Percentiles rank a stretch among this genome's conserved stretches.
These are phyloP conservation scores for Rhodotorula paludigena DNA, from an alignment of 768 basidiomycete genomes.

Conservation along the genomic window DNA sequence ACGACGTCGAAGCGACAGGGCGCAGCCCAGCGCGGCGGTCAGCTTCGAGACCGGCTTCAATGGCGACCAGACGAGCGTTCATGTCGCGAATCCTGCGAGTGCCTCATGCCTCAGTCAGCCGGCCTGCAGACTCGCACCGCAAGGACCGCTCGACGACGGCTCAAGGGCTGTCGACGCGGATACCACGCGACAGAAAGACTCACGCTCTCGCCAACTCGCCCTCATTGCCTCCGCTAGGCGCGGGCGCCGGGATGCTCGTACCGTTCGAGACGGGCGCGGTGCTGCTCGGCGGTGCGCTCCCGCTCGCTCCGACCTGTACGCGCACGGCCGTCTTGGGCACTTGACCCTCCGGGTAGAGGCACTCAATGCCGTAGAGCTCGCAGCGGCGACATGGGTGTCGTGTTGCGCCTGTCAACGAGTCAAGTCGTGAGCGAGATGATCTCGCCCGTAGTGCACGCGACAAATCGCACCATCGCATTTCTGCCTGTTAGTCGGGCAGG, in stretches of 20 bases:
- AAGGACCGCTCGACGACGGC: too few species aligned
- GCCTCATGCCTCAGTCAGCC: too few species aligned
- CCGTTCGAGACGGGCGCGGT: not conserved
- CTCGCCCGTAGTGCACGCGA: not conserved
- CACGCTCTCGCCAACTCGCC: conserved; percentile 1
- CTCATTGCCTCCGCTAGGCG: not conserved
- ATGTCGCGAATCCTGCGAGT: conserved; percentile 15
- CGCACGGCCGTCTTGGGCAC: conserved; percentile 6
- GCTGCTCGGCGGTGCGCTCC: not conserved
- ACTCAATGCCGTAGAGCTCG: conserved; percentile 15
- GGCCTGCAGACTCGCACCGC: too few species aligned
- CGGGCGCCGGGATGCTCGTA: not conserved
- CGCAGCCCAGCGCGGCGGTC: conserved; percentile 14
- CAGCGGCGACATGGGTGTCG: conserved; percentile 16
- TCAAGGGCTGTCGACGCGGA: too few species aligned
- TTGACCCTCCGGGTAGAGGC: conserved; percentile 12
- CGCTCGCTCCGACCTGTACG: not conserved
- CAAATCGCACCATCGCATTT: conserved; percentile 25
- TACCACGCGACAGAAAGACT: too few species aligned
- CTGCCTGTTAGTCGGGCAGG: conserved; percentile 4
- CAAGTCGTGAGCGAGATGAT: not conserved
- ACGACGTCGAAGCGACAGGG: not conserved
- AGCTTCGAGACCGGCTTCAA: conserved; percentile 25
- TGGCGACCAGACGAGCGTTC: conserved; percentile 15
- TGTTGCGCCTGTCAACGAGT: not conserved